Evolutionary conservation across 805 yeast species (phyloP).

Genomic region (Saccharomycopsis sp.): DNA sequence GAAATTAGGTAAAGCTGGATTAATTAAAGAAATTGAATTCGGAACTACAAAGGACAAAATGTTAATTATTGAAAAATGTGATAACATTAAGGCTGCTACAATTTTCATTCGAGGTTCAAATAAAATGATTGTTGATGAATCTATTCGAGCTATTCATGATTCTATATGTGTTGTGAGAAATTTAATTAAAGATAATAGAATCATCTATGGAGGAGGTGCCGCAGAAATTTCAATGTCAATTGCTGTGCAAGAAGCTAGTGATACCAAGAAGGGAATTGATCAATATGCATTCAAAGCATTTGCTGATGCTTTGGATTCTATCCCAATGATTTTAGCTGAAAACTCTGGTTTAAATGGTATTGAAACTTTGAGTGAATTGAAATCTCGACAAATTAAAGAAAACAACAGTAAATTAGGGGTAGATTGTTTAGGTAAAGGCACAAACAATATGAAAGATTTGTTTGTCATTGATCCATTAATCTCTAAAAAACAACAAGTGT

Average conservation of each 20-base stretch:
- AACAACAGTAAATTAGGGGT: slow-evolving; percentile 81
- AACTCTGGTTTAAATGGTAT: slow-evolving; percentile 96
- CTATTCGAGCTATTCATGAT: slow-evolving; percentile 94
- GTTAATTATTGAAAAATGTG: slow-evolving; percentile 84
- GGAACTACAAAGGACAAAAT: slow-evolving; percentile 69
- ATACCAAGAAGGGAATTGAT: slow-evolving; percentile 77
- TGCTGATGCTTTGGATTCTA: slow-evolving; percentile 87
- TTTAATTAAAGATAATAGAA: slow-evolving; percentile 86
- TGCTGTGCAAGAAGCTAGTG: slow-evolving; percentile 88
- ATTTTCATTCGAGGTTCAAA: slow-evolving; percentile 96
- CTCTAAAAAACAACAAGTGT: slow-evolving; percentile 93
- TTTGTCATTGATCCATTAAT: slow-evolving; percentile 95
- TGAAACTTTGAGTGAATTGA: slow-evolving; percentile 87
- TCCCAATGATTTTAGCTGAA: slow-evolving; percentile 93
- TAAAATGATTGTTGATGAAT: slow-evolving; percentile 91
- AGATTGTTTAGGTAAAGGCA: slow-evolving; percentile 84
- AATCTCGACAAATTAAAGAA: slow-evolving; percentile 86
- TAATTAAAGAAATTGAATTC: slow-evolving; percentile 84
- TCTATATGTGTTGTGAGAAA: slow-evolving; percentile 93
- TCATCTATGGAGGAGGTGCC: slow-evolving; percentile 92
- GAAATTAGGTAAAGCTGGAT: slow-evolving; percentile 79
- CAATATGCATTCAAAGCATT: slow-evolving; percentile 77
- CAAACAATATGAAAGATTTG: slow-evolving; percentile 86
- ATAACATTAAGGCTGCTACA: slow-evolving; percentile 90
- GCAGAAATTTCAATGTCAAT: slow-evolving; percentile 95